A percentile compares a stretch with the other conserved stretches of the same genome.
Conservation (phyloP, 495 filamentous ascomycete species). For the Trichoderma gamsii region DNA sequence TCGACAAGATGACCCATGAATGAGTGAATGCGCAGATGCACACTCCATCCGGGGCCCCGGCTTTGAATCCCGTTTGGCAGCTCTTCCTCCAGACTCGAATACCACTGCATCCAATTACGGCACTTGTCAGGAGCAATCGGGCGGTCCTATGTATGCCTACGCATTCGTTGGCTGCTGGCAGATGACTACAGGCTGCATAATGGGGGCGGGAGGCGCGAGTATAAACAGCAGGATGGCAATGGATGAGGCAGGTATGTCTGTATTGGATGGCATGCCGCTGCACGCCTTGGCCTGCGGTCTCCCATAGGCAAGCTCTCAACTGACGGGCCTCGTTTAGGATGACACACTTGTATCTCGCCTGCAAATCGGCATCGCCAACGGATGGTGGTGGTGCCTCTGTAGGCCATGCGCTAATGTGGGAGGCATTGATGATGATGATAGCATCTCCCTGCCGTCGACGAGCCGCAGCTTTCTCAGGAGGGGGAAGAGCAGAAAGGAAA, state of each 20-base stretch:
- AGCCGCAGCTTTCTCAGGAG: neutral
- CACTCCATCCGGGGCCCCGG: neutral
- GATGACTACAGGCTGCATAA: conserved; percentile 4
- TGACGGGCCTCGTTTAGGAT: neutral
- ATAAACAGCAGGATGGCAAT: neutral
- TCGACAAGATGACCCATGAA: neutral
- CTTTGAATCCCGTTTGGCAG: neutral
- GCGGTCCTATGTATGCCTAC: neutral
- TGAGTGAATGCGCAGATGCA: neutral
- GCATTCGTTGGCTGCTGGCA: neutral
- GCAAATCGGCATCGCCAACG: neutral
- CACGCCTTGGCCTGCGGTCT: neutral
- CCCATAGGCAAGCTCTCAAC: neutral
- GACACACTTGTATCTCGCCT: neutral
- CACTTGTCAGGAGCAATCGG: neutral
- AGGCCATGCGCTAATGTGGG: neutral
- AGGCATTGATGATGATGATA: conserved; percentile 2
- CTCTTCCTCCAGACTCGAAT: neutral
- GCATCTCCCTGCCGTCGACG: neutral
- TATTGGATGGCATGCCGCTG: neutral
- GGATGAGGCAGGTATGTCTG: conserved; percentile 5
- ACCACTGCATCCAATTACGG: neutral
- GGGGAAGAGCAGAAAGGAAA: too few relatives aligned
- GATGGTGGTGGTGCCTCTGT: neutral
- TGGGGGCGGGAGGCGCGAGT: neutral